Percentiles rank a stretch among this genome's conserved stretches.
Conservation (phyloP, 164 flowering plant species). For the Malania oleifera region DNA sequence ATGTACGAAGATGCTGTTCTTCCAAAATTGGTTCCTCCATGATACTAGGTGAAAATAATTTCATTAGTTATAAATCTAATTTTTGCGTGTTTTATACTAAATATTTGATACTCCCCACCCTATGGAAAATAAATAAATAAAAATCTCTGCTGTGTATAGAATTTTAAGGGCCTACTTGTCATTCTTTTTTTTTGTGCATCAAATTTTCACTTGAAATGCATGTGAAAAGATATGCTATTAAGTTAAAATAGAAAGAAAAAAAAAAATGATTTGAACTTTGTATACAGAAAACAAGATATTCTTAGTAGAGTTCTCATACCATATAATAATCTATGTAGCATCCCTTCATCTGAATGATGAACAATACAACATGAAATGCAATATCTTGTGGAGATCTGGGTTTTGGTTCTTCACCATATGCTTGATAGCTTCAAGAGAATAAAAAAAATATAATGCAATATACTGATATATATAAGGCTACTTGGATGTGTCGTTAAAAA, state of each 20-base stretch:
- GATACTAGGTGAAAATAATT: too few species aligned
- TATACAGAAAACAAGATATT: neutral
- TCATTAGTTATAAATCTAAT: too few species aligned
- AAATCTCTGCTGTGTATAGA: too few species aligned
- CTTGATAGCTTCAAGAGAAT: slow-evolving; percentile 43
- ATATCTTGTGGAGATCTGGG: slow-evolving; percentile 66
- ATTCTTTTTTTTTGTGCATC: too few species aligned
- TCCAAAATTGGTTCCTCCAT: slow-evolving; percentile 97
- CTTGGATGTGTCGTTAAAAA: too few species aligned
- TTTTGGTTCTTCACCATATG: slow-evolving; percentile 51
- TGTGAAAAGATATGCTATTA: too few species aligned
- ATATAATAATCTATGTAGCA: slow-evolving; percentile 88
- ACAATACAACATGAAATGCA: slow-evolving; percentile 72
- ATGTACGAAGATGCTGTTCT: slow-evolving; percentile 55
- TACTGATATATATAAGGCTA: neutral
- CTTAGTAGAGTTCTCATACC: slow-evolving; percentile 34
- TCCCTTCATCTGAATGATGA: slow-evolving; percentile 61
- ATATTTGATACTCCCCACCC: too few species aligned
- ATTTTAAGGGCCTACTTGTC: too few species aligned
- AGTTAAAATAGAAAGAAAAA: neutral
- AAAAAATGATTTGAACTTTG: too few species aligned
- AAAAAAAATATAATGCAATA: neutral
- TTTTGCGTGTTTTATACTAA: too few species aligned
- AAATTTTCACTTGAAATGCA: too few species aligned
- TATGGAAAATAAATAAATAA: too few species aligned